Evolutionary conservation across 2,329 filamentous ascomycete genomes (phyloP).

Genomic region (Sclerotiophoma versabilis): DNA sequence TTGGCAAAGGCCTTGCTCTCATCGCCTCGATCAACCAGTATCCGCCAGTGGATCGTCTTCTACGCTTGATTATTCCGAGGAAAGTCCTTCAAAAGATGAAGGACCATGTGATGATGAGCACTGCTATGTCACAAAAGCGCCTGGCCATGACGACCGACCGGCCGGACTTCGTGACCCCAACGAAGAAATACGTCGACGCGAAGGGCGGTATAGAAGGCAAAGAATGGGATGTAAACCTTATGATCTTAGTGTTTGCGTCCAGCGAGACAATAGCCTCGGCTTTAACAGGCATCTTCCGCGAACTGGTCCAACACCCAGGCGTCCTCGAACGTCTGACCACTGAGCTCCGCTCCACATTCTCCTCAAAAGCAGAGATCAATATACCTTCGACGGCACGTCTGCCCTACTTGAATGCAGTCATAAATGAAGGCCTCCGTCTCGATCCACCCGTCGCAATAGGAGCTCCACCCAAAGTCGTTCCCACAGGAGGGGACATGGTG

Average conservation of each 20-base stretch:
- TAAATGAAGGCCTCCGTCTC: conserved; percentile 50
- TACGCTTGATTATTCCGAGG: conserved; percentile 35
- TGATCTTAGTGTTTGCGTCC: conserved; percentile 52
- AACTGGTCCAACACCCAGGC: conserved; percentile 41
- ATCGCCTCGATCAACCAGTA: conserved; percentile 39
- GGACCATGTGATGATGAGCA: conserved; percentile 35
- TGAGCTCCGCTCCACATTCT: conserved; percentile 37
- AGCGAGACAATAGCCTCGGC: conserved; percentile 54
- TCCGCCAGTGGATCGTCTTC: conserved; percentile 31
- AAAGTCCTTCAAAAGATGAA: conserved; percentile 29
- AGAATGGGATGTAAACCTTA: conserved; percentile 51
- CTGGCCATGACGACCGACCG: conserved; percentile 27
- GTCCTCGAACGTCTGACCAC: conserved; percentile 31
- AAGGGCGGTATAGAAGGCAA: conserved; percentile 24
- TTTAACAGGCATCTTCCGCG: conserved; percentile 45
- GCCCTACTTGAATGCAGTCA: conserved; percentile 40
- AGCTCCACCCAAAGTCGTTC: conserved; percentile 30
- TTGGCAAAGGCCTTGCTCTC: conserved; percentile 39
- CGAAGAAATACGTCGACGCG: conserved; percentile 31
- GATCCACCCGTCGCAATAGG: conserved; percentile 27
- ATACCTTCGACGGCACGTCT: conserved; percentile 28
- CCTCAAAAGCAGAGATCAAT: conserved; percentile 31
- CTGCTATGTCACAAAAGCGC: conserved; percentile 31
- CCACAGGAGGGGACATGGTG: conserved; percentile 31
- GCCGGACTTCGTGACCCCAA: conserved; percentile 39